These are phyloP conservation scores for Trypanosoma theileri DNA, from an alignment of 208 protist species.

Conservation along the genomic window DNA sequence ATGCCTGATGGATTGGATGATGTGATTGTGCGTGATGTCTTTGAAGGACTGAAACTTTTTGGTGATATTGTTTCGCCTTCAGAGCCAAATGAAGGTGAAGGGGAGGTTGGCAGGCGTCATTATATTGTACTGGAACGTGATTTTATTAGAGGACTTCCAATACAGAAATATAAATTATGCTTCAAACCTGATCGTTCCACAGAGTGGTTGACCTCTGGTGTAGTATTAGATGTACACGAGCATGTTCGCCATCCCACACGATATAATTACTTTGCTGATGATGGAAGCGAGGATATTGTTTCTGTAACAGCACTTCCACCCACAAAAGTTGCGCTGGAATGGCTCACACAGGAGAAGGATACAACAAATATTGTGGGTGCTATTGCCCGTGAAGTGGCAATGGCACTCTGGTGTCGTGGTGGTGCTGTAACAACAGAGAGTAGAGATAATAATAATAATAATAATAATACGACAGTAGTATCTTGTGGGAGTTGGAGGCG, in stretches of 20 bases:
- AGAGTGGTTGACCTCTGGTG: slow-evolving; percentile 47
- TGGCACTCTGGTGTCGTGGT: slow-evolving; percentile 51
- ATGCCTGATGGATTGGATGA: slow-evolving; percentile 36
- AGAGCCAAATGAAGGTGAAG: slow-evolving; percentile 13
- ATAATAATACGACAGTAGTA: slow-evolving; percentile 19
- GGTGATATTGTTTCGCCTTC: slow-evolving; percentile 1
- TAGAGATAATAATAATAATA: slow-evolving; percentile 6
- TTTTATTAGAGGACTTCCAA: slow-evolving; percentile 42
- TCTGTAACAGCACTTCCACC: slow-evolving; percentile 44
- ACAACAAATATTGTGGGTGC: slow-evolving; percentile 64
- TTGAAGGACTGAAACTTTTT: slow-evolving; percentile 45
- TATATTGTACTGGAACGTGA: slow-evolving; percentile 55
- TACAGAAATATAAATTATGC: slow-evolving; percentile 56
- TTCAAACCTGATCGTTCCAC: slow-evolving; percentile 57
- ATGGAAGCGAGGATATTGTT: slow-evolving; percentile 62
- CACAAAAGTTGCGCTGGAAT: slow-evolving; percentile 62
- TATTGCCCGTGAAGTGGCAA: slow-evolving; percentile 43
- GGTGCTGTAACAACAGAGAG: not conserved
- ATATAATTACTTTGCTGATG: slow-evolving; percentile 64
- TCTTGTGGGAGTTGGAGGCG: slow-evolving; percentile 57
- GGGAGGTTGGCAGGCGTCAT: not conserved
- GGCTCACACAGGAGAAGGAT: slow-evolving; percentile 41
- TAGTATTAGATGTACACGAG: slow-evolving; percentile 40
- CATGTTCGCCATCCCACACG: slow-evolving; percentile 45
- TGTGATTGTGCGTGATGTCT: slow-evolving; percentile 34